Conservation (phyloP, 768 basidiomycete genomes). For the Trametes punicea region DNA sequence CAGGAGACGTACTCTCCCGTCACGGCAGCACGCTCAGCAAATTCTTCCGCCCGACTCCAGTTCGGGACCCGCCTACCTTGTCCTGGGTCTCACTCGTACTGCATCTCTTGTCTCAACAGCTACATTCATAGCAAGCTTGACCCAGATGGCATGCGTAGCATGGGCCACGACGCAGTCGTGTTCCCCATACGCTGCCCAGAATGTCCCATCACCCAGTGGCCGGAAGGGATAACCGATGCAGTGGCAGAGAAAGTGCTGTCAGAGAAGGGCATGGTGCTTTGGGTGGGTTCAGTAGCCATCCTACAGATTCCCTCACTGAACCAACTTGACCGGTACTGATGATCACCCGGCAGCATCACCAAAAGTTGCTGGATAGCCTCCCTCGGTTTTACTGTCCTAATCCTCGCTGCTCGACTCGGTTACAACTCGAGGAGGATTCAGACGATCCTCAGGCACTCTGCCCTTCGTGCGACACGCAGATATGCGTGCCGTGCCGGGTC, state of each 20-base stretch:
- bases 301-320: not conserved
- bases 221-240: slow-evolving; percentile 35
- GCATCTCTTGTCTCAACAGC: slow-evolving; percentile 32
- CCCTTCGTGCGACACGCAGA: slow-evolving; percentile 31
- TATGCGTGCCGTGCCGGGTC: slow-evolving; percentile 36
- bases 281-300: slow-evolving; percentile 35
- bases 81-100: slow-evolving; percentile 35
- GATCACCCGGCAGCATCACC: slow-evolving; percentile 29
- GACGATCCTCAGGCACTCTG: slow-evolving; percentile 35
- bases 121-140: slow-evolving; percentile 37
- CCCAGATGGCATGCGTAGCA: slow-evolving; percentile 31
- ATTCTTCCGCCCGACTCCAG: slow-evolving; percentile 33
- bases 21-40: slow-evolving; percentile 33
- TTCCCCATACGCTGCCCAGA: slow-evolving; percentile 41
- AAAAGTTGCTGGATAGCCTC: slow-evolving; percentile 34
- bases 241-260: slow-evolving; percentile 33
- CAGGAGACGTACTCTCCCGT: slow-evolving; percentile 33
- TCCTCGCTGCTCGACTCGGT: slow-evolving; percentile 35
- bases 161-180: slow-evolving; percentile 28
- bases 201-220: slow-evolving; percentile 32
- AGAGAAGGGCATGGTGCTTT: slow-evolving; percentile 33
- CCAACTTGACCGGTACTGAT: not conserved
- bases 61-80: slow-evolving; percentile 37
- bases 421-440: slow-evolving; percentile 34
- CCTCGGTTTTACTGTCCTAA: slow-evolving; percentile 39